Percentiles rank a stretch among this genome's conserved stretches.
Conservation (phyloP, 1,139 yeast species). For the Suhomyces ambrosiae region DNA sequence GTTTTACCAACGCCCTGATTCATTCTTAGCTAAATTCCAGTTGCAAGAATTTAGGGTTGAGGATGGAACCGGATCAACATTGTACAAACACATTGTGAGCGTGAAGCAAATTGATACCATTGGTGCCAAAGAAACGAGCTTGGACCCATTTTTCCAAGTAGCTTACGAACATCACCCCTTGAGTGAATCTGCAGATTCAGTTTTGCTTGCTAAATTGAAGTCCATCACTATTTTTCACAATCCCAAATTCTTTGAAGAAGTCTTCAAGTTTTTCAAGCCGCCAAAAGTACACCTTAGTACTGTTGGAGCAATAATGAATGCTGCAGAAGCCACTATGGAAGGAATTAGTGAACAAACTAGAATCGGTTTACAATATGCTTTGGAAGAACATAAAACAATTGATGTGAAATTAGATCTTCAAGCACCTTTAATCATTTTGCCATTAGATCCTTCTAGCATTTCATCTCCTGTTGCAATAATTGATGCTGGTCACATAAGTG, state of each 20-base stretch:
- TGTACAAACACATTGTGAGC: conserved; percentile 86
- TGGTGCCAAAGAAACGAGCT: conserved; percentile 8
- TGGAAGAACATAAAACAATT: conserved; percentile 91
- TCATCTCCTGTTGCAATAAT: conserved; percentile 86
- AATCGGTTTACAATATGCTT: conserved; percentile 87
- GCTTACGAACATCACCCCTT: conserved; percentile 86
- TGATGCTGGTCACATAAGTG: conserved; percentile 95
- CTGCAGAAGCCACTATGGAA: conserved; percentile 94
- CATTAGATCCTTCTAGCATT: conserved; percentile 78
- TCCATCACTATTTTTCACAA: conserved; percentile 92
- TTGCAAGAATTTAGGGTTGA: conserved; percentile 81
- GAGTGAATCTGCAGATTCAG: conserved; percentile 81
- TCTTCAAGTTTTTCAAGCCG: conserved; percentile 77
- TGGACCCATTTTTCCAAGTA: conserved; percentile 78
- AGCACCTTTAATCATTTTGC: conserved; percentile 90
- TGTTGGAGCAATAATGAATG: conserved; percentile 87
- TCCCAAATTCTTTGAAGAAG: conserved; percentile 74
- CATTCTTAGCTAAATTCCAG: conserved; percentile 70
- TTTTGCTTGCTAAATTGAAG: conserved; percentile 68
- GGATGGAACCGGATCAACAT: conserved; percentile 75
- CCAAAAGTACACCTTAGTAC: conserved; percentile 87
- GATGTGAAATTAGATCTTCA: conserved; percentile 85
- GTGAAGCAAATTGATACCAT: conserved; percentile 56
- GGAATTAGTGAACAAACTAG: conserved; percentile 89
- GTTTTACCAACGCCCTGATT: conserved; percentile 76